Conservation (phyloP, 768 basidiomycete species). For the Clavulina sp. region DNA sequence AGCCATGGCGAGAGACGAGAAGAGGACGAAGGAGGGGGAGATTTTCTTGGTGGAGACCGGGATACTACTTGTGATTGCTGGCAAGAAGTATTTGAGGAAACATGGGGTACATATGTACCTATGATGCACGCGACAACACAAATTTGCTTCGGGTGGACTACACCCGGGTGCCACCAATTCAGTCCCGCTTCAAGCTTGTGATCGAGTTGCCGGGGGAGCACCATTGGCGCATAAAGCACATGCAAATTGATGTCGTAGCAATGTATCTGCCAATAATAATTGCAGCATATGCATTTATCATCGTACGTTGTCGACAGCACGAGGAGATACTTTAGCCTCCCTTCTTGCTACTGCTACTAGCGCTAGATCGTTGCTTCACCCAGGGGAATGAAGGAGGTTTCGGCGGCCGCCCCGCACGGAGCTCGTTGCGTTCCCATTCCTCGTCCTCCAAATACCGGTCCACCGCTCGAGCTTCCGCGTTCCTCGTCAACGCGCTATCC, state of each 20-base stretch:
- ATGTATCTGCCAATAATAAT: neutral
- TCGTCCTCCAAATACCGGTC: conserved; percentile 46
- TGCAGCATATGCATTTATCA: neutral
- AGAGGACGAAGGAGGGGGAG: neutral
- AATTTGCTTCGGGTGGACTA: too few relatives aligned
- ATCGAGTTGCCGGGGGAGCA: neutral
- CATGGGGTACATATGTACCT: too few relatives aligned
- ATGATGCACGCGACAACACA: too few relatives aligned
- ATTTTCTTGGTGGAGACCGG: neutral
- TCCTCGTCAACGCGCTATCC: conserved; percentile 10
- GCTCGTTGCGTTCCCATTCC: conserved; percentile 41
- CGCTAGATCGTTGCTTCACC: neutral
- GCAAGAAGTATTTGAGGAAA: neutral
- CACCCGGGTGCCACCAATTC: neutral
- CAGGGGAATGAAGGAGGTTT: conserved; percentile 9
- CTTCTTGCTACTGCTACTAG: neutral
- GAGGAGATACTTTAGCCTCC: neutral
- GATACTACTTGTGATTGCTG: neutral
- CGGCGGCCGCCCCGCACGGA: conserved; percentile 17
- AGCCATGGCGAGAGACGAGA: neutral
- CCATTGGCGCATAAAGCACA: neutral
- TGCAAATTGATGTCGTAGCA: neutral
- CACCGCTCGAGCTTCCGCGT: conserved; percentile 32
- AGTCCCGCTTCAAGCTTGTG: neutral
- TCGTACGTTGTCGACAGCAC: neutral